Evolutionary conservation across 208 protist species (phyloP).

Genomic region (Trypanosoma congolense): DNA sequence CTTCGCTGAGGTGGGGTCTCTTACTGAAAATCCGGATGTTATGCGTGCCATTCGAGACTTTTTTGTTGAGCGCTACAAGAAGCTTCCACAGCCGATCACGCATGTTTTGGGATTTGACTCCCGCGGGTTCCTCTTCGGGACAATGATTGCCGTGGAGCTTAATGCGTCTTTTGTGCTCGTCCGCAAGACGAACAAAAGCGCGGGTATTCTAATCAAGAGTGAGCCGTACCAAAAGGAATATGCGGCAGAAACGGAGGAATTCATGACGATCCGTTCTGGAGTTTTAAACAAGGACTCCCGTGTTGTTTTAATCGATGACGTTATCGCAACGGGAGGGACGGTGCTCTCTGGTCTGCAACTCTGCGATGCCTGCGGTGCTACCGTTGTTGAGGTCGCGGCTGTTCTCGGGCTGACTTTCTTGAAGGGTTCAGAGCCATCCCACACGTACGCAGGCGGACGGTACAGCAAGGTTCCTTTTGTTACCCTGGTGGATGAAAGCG

Average conservation of each 20-base stretch:
- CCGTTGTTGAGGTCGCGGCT: slow-evolving; percentile 59
- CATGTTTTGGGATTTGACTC: slow-evolving; percentile 88
- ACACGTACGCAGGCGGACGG: slow-evolving; percentile 42
- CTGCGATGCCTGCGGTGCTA: slow-evolving; percentile 68
- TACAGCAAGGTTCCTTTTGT: slow-evolving; percentile 76
- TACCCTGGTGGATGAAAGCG: slow-evolving; percentile 48
- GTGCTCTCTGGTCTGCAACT: slow-evolving; percentile 87
- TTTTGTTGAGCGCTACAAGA: slow-evolving; percentile 72
- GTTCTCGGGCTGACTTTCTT: slow-evolving; percentile 60
- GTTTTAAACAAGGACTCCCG: slow-evolving; percentile 64
- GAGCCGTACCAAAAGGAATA: slow-evolving; percentile 90
- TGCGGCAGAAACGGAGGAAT: slow-evolving; percentile 67
- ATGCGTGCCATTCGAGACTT: slow-evolving; percentile 84
- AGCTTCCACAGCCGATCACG: slow-evolving; percentile 52
- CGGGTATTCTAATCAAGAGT: slow-evolving; percentile 83
- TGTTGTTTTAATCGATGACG: slow-evolving; percentile 90
- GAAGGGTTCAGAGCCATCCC: slow-evolving; percentile 68
- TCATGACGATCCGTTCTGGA: slow-evolving; percentile 81
- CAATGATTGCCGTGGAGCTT: slow-evolving; percentile 84
- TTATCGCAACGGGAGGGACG: slow-evolving; percentile 89
- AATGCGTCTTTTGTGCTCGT: slow-evolving; percentile 89
- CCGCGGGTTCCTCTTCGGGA: slow-evolving; percentile 86
- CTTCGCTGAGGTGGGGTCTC: slow-evolving; percentile 84
- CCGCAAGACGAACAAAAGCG: slow-evolving; percentile 83
- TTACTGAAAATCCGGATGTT: slow-evolving; percentile 72